These are phyloP conservation scores for Coemansia sp. DNA, from an alignment of 192 early-diverging fungal genomes.

Conservation along the genomic window DNA sequence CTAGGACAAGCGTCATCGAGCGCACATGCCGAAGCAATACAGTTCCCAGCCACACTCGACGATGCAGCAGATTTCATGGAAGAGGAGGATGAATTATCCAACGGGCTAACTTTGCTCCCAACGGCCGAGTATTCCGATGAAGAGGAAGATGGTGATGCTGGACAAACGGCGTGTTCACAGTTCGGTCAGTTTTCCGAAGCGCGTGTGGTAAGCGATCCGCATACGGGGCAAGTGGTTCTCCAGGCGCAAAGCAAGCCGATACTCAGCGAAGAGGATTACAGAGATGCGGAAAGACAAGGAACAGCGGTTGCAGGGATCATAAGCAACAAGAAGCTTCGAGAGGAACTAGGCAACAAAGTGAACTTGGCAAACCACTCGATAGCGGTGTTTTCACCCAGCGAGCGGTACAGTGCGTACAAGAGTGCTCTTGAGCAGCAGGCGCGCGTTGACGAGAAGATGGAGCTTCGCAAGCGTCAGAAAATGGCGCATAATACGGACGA, in stretches of 20 bases:
- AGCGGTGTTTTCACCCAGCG: constrained; percentile 21
- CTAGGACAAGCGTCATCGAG: background rate
- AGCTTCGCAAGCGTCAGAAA: constrained; percentile 19
- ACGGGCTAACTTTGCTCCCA: constrained; percentile 18
- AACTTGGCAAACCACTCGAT: background rate
- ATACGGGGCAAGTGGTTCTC: constrained; percentile 17
- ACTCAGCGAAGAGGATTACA: constrained; percentile 22
- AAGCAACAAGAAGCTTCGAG: background rate
- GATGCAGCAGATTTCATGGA: background rate
- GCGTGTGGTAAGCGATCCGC: constrained; percentile 15
- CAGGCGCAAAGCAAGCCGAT: background rate
- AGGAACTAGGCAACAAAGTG: background rate
- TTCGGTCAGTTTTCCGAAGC: constrained; percentile 24
- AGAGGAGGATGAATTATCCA: background rate
- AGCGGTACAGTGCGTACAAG: constrained; percentile 31
- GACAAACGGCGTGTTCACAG: background rate
- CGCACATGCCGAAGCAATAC: background rate
- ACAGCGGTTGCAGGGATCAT: constrained; percentile 11
- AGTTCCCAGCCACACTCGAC: constrained; percentile 1
- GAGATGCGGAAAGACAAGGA: constrained; percentile 53
- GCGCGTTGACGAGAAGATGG: constrained; percentile 1
- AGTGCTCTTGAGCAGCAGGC: constrained; percentile 18
- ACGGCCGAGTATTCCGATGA: constrained; percentile 25
- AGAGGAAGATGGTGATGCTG: background rate
- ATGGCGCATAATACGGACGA: background rate